Evolutionary conservation across 257 asterid species (phyloP), one percentile per base, ranked within the genome.

Genomic region (Schizonepeta tenuifolia): DNA sequence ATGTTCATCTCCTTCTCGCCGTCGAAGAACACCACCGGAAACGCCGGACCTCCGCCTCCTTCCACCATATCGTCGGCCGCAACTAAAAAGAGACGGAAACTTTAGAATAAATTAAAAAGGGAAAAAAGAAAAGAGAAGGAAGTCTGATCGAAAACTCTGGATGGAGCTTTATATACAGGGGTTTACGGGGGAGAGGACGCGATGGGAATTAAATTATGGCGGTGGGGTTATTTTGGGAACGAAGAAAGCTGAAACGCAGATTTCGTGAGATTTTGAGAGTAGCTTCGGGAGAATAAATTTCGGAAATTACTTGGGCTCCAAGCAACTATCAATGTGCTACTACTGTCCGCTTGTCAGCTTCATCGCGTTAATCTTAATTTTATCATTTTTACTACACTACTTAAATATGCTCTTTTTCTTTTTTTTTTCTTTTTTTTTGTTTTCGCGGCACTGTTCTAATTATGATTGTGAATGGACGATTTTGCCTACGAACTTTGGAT

Each of bases 1-100:
- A 94, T 84, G 67, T 82, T 77, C 81, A 82, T 82, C 77, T 94
- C 97, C 44, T 83, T 76, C 74, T 91, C 97, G 20, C 99, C 99
- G 70, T 94, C 97, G 80, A 46, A 91, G 80, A 91, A 89, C 3
- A 82, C 58, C 60, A 89, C 96, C 79, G 95, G 92, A 50, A 94
- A 91, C 69, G 70, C 62, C 61, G 90, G 73, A 21, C 85, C 83
- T 0, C 84, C 82, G 38, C 89, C 90, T 56, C 87, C 89, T n/a
- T 86, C 96, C 83, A 84, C 90, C 96, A 89, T 89, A n/a, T n/a
- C 70, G 44, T 35, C 56, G 5, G 4, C 59, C 12, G 41, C 18
- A 0, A 15, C 4, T 2, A 28, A 8, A 28, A 12, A 33, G 15
- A 6, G 8, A 11, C 1, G 1, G 26, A 24, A 24, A 24, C 2